Base-by-base conservation (phyloP, 2,329 filamentous ascomycete genomes). In the Talaromyces verruculosus region DNA sequence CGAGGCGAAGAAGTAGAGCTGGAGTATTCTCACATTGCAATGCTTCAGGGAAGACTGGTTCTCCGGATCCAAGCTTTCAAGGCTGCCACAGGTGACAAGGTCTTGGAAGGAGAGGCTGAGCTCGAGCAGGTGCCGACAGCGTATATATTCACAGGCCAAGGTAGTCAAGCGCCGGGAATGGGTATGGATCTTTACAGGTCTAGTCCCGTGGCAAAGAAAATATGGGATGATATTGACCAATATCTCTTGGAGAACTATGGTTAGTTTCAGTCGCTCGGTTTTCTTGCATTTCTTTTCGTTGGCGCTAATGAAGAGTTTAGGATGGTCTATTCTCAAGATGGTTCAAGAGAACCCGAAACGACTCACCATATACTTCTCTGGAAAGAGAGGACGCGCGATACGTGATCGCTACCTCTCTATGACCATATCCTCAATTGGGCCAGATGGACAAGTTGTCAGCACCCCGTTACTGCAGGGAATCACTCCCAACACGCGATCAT, bases 301-400 rank as follows among this genome's bases (percentile, higher is more conserved):
- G 13, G 19, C 5, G 25, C 19, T 28, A 41, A 22, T 59, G 6
- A 47, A 6, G 17, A 13, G 19, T 11, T 17, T 28, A 60, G 61
- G 61, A 45, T 97, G 99, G 75, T 93, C 93, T 5, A 99, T 99
- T 74, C 96, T 93, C 76, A 93, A 97, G 80, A 98, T 99, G 74
- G 95, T 99, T 79, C 95, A 93, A 85, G 98, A 98, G 84, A 99
- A 99, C 82, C 95, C 95, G 69, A 97, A 97, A 85, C 94, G 98
- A 82, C 89, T 99, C 63, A 99, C 95, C 5, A 92, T 99, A 70
- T 91, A 98, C 84, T 99, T 99, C 75, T 95, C 95, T 82, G 95
- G 95, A 59, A 92, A 94, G 68, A 91, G 92, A 66, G 95, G 95
- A 76, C 98, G 98, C 83, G 92, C 92, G 61, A 99, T 99, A 72